phyloP scores from a whole-genome alignment of 2,329 filamentous ascomycete genomes.

The Trichoderma atroviride region DNA sequence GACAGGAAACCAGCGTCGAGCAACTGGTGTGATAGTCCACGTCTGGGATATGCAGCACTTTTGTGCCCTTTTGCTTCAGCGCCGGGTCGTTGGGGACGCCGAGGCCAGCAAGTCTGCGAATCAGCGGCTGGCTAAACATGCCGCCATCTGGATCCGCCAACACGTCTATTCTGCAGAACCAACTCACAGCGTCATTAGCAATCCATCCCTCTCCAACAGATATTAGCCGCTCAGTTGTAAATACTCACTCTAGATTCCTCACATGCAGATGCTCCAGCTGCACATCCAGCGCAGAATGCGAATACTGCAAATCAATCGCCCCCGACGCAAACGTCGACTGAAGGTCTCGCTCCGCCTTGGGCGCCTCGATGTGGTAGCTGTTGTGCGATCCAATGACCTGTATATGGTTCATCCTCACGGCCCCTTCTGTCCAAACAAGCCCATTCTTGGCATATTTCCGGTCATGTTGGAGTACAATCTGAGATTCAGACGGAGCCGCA shows the following conservation, averaged over 20 bases:
- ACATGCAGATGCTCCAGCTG: slow-evolving; percentile 51
- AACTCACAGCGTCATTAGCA: background rate
- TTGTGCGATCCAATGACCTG: slow-evolving; percentile 56
- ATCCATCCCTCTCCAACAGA: background rate
- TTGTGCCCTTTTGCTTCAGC: slow-evolving; percentile 48
- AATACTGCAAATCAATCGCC: slow-evolving; percentile 50
- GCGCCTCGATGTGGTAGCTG: slow-evolving; percentile 53
- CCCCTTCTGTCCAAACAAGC: slow-evolving; percentile 29
- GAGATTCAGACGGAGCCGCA: background rate
- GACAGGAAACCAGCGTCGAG: slow-evolving; percentile 49
- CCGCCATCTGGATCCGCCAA: slow-evolving; percentile 53
- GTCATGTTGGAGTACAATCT: slow-evolving; percentile 1
- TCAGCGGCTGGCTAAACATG: slow-evolving; percentile 48
- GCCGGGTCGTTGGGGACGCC: slow-evolving; percentile 43
- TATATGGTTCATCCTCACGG: slow-evolving; percentile 54
- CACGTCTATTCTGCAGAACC: slow-evolving; percentile 42
- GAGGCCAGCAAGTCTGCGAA: slow-evolving; percentile 45
- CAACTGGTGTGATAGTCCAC: slow-evolving; percentile 50
- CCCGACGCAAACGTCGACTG: slow-evolving; percentile 44
- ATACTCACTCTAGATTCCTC: slow-evolving; percentile 46
- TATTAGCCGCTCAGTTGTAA: background rate
- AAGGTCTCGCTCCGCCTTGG: slow-evolving; percentile 43
- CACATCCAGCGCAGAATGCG: slow-evolving; percentile 47
- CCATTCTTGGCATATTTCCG: background rate
- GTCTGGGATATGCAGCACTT: slow-evolving; percentile 55